These are phyloP conservation scores for Diaporthe capsici DNA, from an alignment of 2,329 filamentous ascomycete genomes.

Conservation along the genomic window DNA sequence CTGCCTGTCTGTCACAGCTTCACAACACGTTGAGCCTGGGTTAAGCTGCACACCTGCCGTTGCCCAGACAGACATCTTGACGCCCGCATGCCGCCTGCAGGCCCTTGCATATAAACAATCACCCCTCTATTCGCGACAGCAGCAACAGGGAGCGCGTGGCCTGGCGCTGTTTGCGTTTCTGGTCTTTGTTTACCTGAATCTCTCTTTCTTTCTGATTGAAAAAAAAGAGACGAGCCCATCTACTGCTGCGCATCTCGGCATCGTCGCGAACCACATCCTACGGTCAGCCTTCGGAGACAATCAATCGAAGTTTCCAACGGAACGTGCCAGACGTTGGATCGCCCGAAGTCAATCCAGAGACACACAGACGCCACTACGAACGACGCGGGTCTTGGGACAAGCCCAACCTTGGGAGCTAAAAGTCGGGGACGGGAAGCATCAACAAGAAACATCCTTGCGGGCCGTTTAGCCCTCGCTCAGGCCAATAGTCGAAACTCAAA, in stretches of 20 bases:
- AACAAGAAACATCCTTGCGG: conserved; percentile 28
- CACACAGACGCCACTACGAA: conserved; percentile 26
- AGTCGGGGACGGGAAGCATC: conserved; percentile 15
- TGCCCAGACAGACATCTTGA: conserved; percentile 8
- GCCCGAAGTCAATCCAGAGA: background rate
- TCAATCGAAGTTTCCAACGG: background rate
- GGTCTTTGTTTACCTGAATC: background rate
- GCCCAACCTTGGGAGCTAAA: conserved; percentile 21
- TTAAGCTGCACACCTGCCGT: background rate
- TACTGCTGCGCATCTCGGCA: background rate
- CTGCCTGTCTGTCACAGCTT: background rate
- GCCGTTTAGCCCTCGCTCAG: background rate
- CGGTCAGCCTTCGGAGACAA: background rate
- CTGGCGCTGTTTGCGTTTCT: background rate
- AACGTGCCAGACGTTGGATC: conserved; percentile 8
- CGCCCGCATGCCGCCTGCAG: conserved; percentile 9
- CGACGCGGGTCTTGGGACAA: background rate
- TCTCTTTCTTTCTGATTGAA: background rate
- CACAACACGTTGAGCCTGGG: background rate
- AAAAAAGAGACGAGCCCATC: background rate
- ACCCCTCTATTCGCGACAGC: conserved; percentile 5
- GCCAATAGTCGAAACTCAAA: conserved; percentile 26
- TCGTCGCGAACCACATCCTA: background rate
- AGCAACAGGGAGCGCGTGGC: conserved; percentile 1
- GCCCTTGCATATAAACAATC: conserved; percentile 23